Evolutionary conservation across 768 basidiomycete genomes (phyloP), one percentile per base, ranked within the genome.

Genomic region (Neoboletus magnificus): DNA sequence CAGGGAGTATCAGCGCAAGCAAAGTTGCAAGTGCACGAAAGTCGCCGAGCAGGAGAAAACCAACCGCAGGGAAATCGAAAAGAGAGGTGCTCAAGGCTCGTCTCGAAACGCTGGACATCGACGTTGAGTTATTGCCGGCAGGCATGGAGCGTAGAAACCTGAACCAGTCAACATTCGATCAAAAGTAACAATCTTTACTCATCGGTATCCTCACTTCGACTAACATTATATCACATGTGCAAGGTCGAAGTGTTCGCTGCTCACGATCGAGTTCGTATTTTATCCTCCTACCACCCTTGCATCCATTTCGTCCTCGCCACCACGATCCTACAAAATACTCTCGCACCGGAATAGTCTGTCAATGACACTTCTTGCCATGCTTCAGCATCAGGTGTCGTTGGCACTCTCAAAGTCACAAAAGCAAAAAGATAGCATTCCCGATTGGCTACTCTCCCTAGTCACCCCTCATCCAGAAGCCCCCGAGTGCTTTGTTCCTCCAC

Each of bases 81-180:
- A 76, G 84, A 52, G 86, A 91, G 61, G 63, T 82, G 6, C 70
- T 95, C 55, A 84, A 80, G 68, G 77, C 79, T 69, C 83, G 89
- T 66, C 79, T 95, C 29, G 85, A 85, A 56, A 70, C 74, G 33
- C 71, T 79, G 58, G 86, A 87, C 43, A 85, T 93, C 58, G 82
- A 87, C 42, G 79, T 93, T 72, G 89, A 90, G 44, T 62, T 91
- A 52, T 78, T 95, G 41, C 85, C 93, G 1, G 67, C 77, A 29
- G 93, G 93, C 13, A 97, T 97, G 93, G 86, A 88, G 60, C 77
- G 83, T 57, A 76, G 85, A 55, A 86, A 79, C 61, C 61, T 79
- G 52, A 97, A 95, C 68, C 89, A 92, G 68, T 93, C 92, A 8
- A 79, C 76, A 23, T 94, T 89, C 84, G 87, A 94, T 73, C 74